Conservation (phyloP, 129 eudicot species). For the Smallanthus sonchifolius region DNA sequence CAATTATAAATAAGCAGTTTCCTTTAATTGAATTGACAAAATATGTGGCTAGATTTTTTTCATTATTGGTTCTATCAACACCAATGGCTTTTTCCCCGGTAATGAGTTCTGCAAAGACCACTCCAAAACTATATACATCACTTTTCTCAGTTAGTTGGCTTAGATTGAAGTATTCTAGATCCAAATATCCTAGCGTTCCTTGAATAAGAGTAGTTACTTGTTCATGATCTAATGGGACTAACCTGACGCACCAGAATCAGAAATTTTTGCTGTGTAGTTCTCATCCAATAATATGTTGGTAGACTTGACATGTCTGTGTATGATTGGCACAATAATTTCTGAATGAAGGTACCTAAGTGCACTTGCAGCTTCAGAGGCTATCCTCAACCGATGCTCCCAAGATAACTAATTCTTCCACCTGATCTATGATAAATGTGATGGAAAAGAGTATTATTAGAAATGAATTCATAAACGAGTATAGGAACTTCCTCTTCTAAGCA, state of each 20-base stretch:
- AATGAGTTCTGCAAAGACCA: too few relatives aligned
- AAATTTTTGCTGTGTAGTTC: conserved; percentile 40
- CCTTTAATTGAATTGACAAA: too few relatives aligned
- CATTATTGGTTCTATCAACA: too few relatives aligned
- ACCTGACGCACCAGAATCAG: conserved; percentile 58
- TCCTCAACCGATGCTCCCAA: conserved; percentile 45
- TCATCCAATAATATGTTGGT: conserved; percentile 23
- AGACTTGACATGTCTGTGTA: conserved; percentile 58
- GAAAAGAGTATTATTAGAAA: conserved; percentile 40
- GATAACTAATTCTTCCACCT: conserved; percentile 36
- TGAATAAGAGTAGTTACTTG: too few relatives aligned
- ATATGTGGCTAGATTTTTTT: too few relatives aligned
- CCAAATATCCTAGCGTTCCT: too few relatives aligned
- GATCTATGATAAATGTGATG: conserved; percentile 29
- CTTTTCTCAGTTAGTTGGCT: too few relatives aligned
- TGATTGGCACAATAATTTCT: conserved; percentile 32
- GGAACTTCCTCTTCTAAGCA: conserved; percentile 46
- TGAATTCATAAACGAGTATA: neutral
- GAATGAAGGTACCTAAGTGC: conserved; percentile 35
- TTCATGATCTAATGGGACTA: too few relatives aligned
- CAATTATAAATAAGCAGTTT: too few relatives aligned
- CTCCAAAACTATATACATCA: too few relatives aligned
- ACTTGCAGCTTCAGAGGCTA: conserved; percentile 45
- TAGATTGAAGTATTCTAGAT: too few relatives aligned
- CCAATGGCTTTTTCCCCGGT: too few relatives aligned